Conservation (phyloP, 2,329 filamentous ascomycete genomes). For the Scytalidium sp. region DNA sequence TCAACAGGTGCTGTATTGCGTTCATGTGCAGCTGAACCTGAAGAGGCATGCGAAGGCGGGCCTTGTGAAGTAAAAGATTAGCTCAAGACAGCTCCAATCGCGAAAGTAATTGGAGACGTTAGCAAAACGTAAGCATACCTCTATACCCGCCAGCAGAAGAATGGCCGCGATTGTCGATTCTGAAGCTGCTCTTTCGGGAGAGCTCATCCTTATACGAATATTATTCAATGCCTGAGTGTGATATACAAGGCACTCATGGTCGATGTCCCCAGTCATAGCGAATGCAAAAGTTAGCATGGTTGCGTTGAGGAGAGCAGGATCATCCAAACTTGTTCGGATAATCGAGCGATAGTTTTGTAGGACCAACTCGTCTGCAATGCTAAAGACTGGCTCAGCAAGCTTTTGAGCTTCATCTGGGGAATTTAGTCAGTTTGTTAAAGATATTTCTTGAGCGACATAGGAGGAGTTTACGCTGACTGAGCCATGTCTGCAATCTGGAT, state of each 20-base stretch:
- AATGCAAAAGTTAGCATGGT: constrained; percentile 37
- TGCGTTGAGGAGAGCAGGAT: constrained; percentile 36
- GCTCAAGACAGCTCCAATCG: not conserved
- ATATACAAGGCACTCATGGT: constrained; percentile 34
- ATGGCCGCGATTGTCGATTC: constrained; percentile 39
- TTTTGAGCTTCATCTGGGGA: constrained; percentile 21
- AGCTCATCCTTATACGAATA: constrained; percentile 33
- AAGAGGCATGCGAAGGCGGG: constrained; percentile 30
- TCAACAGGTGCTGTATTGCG: constrained; percentile 34
- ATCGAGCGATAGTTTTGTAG: constrained; percentile 35
- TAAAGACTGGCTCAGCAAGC: constrained; percentile 34
- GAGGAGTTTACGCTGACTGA: constrained; percentile 16
- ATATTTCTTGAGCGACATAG: constrained; percentile 1
- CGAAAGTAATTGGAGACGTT: not conserved
- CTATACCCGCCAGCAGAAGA: constrained; percentile 37
- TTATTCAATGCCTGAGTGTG: constrained; percentile 28
- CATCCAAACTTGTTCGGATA: constrained; percentile 29
- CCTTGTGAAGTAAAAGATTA: constrained; percentile 23
- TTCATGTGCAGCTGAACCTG: constrained; percentile 41
- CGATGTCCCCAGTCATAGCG: constrained; percentile 21
- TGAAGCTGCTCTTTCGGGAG: constrained; percentile 22
- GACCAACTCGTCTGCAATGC: constrained; percentile 31
- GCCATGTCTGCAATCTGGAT: constrained; percentile 17
- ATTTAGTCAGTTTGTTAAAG: constrained; percentile 7
- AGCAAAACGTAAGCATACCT: constrained; percentile 27